Evolutionary conservation across 1,284 basidiomycete genomes (phyloP).

Genomic region (Ceratorhiza oryzae-sativae): DNA sequence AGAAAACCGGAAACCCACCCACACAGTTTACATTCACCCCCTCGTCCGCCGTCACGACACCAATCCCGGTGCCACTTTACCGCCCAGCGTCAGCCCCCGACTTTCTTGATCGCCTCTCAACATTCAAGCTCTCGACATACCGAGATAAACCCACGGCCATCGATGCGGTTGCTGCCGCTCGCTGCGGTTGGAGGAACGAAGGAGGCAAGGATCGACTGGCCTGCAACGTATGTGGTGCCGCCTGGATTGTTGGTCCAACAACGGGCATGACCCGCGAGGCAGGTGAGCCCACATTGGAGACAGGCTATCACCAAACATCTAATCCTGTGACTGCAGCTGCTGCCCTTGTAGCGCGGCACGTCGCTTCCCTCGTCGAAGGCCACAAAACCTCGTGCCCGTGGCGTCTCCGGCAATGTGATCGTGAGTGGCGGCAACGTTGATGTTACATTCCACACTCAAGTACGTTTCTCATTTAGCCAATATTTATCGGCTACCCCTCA

Average conservation of each 20-base stretch:
- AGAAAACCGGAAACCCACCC: constrained; percentile 43
- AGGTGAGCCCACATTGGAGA: constrained; percentile 23
- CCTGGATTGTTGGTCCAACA: constrained; percentile 42
- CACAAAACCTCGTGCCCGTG: constrained; percentile 84
- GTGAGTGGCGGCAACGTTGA: constrained; percentile 54
- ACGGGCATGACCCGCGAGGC: constrained; percentile 43
- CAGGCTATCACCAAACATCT: constrained; percentile 46
- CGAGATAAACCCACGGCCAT: constrained; percentile 74
- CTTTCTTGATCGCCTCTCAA: constrained; percentile 72
- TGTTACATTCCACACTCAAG: not conserved
- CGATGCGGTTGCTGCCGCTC: constrained; percentile 77
- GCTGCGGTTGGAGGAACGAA: constrained; percentile 67
- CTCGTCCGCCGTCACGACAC: constrained; percentile 48
- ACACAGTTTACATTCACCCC: constrained; percentile 51
- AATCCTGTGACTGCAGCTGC: constrained; percentile 70
- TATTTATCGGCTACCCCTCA: constrained; percentile 75
- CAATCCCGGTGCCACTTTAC: constrained; percentile 60
- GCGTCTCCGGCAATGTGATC: constrained; percentile 77
- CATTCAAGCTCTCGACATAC: constrained; percentile 78
- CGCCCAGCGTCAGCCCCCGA: constrained; percentile 75
- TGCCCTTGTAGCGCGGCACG: constrained; percentile 71
- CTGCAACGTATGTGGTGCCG: constrained; percentile 41
- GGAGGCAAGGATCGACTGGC: constrained; percentile 40
- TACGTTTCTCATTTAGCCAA: constrained; percentile 49
- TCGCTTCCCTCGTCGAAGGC: constrained; percentile 63